phyloP scores from a whole-genome alignment of 1,284 basidiomycete species.

The Leccinum griseonigrum region DNA sequence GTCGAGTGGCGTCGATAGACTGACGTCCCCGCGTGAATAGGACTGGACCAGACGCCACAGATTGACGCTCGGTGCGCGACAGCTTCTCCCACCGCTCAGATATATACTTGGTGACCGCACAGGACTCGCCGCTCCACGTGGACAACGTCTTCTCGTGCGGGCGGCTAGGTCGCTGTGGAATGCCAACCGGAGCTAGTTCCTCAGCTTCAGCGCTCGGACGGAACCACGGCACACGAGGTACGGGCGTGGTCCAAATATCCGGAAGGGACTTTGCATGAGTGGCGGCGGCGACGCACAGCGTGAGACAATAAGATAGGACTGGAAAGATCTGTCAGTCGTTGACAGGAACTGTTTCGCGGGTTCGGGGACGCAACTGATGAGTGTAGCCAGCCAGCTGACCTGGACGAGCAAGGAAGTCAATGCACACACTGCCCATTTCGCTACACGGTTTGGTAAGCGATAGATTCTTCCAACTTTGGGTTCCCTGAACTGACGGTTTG shows the following conservation, averaged over 20 bases:
- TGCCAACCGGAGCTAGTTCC: slow-evolving; percentile 2
- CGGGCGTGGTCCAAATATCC: slow-evolving; percentile 48
- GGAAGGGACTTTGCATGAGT: slow-evolving; percentile 42
- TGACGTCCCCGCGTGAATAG: slow-evolving; percentile 20
- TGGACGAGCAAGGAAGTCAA: slow-evolving; percentile 52
- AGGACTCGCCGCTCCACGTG: slow-evolving; percentile 17
- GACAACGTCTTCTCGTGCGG: slow-evolving; percentile 6
- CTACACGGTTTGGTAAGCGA: slow-evolving; percentile 25
- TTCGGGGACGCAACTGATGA: slow-evolving; percentile 43
- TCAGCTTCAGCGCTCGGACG: slow-evolving; percentile 10
- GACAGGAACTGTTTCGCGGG: not conserved
- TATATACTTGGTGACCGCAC: slow-evolving; percentile 29
- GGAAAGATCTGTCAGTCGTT: slow-evolving; percentile 10
- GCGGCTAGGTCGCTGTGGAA: slow-evolving; percentile 8
- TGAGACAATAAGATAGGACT: slow-evolving; percentile 58
- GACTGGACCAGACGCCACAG: slow-evolving; percentile 14
- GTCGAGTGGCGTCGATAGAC: slow-evolving; percentile 25
- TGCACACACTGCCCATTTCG: slow-evolving; percentile 47
- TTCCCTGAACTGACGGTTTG: slow-evolving; percentile 33
- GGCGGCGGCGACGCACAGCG: slow-evolving; percentile 44
- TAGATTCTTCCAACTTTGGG: not conserved
- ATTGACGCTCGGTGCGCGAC: slow-evolving; percentile 18
- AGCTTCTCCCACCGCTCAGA: slow-evolving; percentile 32
- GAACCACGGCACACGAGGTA: slow-evolving; percentile 62
- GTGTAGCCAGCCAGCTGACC: slow-evolving; percentile 51